Conservation (phyloP, 495 filamentous ascomycete species). For the Talaromyces nanjingensis region DNA sequence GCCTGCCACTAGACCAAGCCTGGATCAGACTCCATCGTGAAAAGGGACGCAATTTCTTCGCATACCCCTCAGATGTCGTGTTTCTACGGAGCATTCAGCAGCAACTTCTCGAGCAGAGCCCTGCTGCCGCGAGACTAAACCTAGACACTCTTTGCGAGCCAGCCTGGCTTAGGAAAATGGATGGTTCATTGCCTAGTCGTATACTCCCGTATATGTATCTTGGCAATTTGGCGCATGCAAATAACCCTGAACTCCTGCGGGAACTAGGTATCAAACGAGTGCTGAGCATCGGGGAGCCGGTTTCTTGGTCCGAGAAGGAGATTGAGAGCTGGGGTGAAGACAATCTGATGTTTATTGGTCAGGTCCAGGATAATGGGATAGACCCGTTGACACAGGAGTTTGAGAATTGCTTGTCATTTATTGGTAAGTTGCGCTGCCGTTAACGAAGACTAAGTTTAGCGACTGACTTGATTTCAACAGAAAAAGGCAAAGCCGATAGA, state of each 20-base stretch:
- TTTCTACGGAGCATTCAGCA: conserved; percentile 68
- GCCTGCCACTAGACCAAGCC: conserved; percentile 69
- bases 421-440: conserved; percentile 54
- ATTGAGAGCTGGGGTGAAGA: conserved; percentile 60
- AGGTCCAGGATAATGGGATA: conserved; percentile 94
- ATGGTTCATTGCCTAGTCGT: conserved; percentile 84
- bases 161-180: conserved; percentile 73
- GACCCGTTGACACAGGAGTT: conserved; percentile 87
- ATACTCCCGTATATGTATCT: conserved; percentile 94
- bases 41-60: conserved; percentile 88
- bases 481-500: conserved; percentile 62
- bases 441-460: neutral
- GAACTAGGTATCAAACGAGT: conserved; percentile 80
- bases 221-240: conserved; percentile 85
- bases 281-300: conserved; percentile 86
- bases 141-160: conserved; percentile 47
- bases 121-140: conserved; percentile 19
- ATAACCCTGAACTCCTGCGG: conserved; percentile 76
- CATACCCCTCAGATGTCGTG: conserved; percentile 82
- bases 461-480: conserved; percentile 31
- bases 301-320: conserved; percentile 68
- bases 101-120: conserved; percentile 56
- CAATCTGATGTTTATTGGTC: conserved; percentile 69
- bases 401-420: conserved; percentile 80
- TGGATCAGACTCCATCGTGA: conserved; percentile 80